Conservation (phyloP, 2,329 filamentous ascomycete genomes). For the Clathrospora elynae region DNA sequence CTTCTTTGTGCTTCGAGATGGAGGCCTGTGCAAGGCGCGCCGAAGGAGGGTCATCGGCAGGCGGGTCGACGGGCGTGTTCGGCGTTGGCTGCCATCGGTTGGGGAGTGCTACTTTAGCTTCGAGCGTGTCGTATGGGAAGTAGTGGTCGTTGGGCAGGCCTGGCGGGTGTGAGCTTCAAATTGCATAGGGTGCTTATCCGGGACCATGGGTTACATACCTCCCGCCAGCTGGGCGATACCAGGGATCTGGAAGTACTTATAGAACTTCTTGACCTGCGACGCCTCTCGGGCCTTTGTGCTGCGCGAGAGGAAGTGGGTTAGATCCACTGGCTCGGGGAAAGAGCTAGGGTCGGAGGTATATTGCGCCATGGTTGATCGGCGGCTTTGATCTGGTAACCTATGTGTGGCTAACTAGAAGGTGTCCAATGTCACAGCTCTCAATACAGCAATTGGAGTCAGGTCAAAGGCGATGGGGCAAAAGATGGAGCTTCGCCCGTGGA, state of each 20-base stretch:
- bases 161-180: conserved; percentile 46
- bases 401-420: neutral
- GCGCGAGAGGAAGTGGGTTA: conserved; percentile 78
- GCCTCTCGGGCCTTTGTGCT: conserved; percentile 67
- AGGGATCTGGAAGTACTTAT: conserved; percentile 77
- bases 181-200: neutral
- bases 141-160: conserved; percentile 79
- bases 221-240: conserved; percentile 66
- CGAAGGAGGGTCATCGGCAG: conserved; percentile 32
- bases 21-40: conserved; percentile 39
- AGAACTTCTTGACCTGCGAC: conserved; percentile 78
- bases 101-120: conserved; percentile 76
- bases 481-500: conserved; percentile 16
- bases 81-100: conserved; percentile 74
- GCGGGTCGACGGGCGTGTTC: conserved; percentile 61
- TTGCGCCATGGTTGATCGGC: conserved; percentile 28
- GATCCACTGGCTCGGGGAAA: conserved; percentile 65
- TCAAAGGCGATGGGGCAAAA: conserved; percentile 1
- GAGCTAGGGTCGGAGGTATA: conserved; percentile 32
- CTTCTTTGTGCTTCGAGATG: conserved; percentile 27
- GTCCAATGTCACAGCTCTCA: conserved; percentile 9
- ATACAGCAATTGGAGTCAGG: conserved; percentile 18
- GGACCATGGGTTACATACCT: conserved; percentile 47
- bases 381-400: neutral
- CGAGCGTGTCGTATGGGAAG: conserved; percentile 90